Percentiles rank a stretch among this genome's conserved stretches.
Evolutionary conservation across 2,329 filamentous ascomycete species (phyloP).

Genomic region (Lasiodiplodia hormozganensis): DNA sequence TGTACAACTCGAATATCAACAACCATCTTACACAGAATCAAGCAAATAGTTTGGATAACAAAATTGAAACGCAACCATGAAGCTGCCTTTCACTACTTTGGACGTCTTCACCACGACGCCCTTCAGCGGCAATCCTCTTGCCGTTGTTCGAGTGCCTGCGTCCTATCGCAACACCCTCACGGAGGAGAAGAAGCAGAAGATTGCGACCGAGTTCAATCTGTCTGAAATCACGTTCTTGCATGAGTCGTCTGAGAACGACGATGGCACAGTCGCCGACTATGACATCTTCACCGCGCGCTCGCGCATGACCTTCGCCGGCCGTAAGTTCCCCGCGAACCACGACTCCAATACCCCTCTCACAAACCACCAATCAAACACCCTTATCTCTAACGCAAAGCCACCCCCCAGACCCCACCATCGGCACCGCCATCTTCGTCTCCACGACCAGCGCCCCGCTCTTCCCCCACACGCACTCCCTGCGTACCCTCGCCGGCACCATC

Average conservation of each 20-base stretch:
- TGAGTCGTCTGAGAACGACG: constrained; percentile 36
- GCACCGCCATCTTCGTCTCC: constrained; percentile 49
- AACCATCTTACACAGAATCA: neutral
- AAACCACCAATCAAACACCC: neutral
- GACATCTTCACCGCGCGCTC: constrained; percentile 61
- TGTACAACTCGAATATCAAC: neutral
- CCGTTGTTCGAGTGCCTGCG: constrained; percentile 58
- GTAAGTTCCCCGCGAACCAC: constrained; percentile 43
- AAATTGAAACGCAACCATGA: neutral
- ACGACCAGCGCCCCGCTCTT: neutral
- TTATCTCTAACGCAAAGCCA: neutral
- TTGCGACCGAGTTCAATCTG: constrained; percentile 64
- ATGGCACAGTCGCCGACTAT: constrained; percentile 40
- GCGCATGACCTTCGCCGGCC: constrained; percentile 65
- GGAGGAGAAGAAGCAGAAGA: constrained; percentile 59
- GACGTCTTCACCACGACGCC: constrained; percentile 57
- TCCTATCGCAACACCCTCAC: constrained; percentile 40
- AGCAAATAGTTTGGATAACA: neutral
- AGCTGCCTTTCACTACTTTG: constrained; percentile 47
- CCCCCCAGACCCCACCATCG: constrained; percentile 56
- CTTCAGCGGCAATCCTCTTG: constrained; percentile 62
- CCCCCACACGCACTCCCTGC: neutral
- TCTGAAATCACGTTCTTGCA: constrained; percentile 65
- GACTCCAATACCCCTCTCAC: neutral
- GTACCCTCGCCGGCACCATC: constrained; percentile 11